phyloP scores from a whole-genome alignment of 2,329 filamentous ascomycete species.

The Ophiostoma pallidulum region DNA sequence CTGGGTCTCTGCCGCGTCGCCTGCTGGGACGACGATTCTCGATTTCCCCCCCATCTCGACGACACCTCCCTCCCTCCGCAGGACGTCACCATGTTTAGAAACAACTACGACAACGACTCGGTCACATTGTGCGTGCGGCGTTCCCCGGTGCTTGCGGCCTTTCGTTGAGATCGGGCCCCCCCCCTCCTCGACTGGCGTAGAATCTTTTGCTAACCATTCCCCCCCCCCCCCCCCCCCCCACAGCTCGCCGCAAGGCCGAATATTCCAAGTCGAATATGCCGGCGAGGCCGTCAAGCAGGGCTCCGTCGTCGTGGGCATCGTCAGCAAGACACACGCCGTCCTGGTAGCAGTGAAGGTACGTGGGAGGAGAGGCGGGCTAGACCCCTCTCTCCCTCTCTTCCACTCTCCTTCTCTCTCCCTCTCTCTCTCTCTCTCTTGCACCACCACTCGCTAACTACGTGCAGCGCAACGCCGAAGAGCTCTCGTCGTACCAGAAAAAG shows the following conservation, averaged over 20 bases:
- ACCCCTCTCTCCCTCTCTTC: background rate
- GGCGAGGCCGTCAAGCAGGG: constrained; percentile 98
- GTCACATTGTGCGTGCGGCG: constrained; percentile 81
- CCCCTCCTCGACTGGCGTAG: too few species aligned
- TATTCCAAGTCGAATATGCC: constrained; percentile 99
- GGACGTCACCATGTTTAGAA: constrained; percentile 86
- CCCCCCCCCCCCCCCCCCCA: constrained; percentile 17
- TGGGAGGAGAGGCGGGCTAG: constrained; percentile 28
- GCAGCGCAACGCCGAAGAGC: constrained; percentile 97
- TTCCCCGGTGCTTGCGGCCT: constrained; percentile 13
- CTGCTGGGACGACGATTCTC: background rate
- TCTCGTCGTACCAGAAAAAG: constrained; percentile 99
- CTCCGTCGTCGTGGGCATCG: constrained; percentile 92
- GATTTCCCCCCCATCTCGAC: background rate
- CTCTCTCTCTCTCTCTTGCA: too few species aligned
- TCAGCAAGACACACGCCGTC: constrained; percentile 96
- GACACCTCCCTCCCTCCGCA: background rate
- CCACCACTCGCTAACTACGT: too few species aligned
- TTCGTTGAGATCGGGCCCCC: too few species aligned
- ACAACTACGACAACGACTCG: constrained; percentile 99
- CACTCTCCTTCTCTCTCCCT: background rate
- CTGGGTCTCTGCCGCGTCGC: too few species aligned
- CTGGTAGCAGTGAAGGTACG: constrained; percentile 96
- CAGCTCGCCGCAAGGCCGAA: constrained; percentile 96
- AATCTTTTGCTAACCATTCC: constrained; percentile 17